Base-by-base conservation (phyloP, 345 rosid species). In the Mangifera indica region DNA sequence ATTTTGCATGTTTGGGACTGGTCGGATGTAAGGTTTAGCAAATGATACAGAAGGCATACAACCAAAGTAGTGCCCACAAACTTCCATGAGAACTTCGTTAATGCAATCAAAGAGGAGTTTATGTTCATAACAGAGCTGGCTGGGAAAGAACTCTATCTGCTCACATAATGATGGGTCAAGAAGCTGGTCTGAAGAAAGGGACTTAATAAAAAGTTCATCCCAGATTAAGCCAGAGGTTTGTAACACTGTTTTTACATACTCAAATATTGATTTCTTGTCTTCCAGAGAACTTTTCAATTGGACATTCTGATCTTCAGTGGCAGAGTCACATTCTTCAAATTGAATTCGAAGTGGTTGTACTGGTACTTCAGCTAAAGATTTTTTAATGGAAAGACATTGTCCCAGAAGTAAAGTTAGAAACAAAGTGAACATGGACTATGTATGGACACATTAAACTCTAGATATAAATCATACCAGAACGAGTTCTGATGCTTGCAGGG, bases 21-120 rank as follows among this genome's bases (percentile, higher is more conserved):
- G 86, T 63, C 80, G 81, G 34, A 82, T 66, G 21, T 64, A 70
- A 5, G 89, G 88, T 76, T 85, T 88, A 49, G 72, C 55, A 67
- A 84, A 85, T 52, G 87, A 81, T 49, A 84, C 76, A 78, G 87
- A 83, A 14, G 87, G 87, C 18, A 84, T 85, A 79, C 80, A 80
- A 78, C 88, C 83, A 25, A 72, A 65, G 54, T 78, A 74, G 67
- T 78, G 73, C 21, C 69, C 84, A 54, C 85, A 87, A 51, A 91
- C 70, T 80, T 89, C 93, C 80, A 78, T 57, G 54, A 95, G 90
- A 81, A 82, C 91, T 76, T 95, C 99, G 10, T 89, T 88, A 66
- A 88, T 84, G 69, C 90, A 87, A 77, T 92, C 91, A 24, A 88
- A 89, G 60, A 92, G 85, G 58, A 91, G 88, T 64, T 82, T 78